These are phyloP conservation scores for Heterobasidion annosum DNA, from an alignment of 1,284 basidiomycete genomes.

Conservation along the genomic window DNA sequence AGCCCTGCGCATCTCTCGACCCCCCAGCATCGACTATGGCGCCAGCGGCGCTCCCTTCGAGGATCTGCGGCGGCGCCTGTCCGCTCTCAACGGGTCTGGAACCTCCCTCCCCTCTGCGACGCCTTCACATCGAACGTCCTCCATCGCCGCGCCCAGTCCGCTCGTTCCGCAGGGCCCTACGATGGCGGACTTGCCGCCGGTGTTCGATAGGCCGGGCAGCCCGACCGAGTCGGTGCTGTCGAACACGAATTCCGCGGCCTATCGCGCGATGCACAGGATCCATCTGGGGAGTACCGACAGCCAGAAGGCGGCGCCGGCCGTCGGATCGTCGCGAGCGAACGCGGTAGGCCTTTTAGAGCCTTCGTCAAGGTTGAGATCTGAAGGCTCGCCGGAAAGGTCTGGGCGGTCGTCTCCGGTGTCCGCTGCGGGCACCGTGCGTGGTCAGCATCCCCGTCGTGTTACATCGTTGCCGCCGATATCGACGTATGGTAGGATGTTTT, in stretches of 20 bases:
- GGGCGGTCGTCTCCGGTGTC: constrained; percentile 65
- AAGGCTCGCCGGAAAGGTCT: constrained; percentile 57
- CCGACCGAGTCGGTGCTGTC: constrained; percentile 70
- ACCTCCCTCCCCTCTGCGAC: constrained; percentile 44
- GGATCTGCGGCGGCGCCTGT: constrained; percentile 63
- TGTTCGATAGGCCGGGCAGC: constrained; percentile 51
- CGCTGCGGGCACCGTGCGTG: constrained; percentile 41
- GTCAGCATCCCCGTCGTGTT: constrained; percentile 32
- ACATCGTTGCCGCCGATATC: constrained; percentile 51
- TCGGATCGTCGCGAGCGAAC: constrained; percentile 73
- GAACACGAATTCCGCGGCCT: constrained; percentile 51
- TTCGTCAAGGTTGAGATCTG: constrained; percentile 50
- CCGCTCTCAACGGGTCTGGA: constrained; percentile 59
- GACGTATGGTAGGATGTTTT: constrained; percentile 51
- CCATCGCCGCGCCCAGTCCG: constrained; percentile 15
- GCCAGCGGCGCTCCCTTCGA: constrained; percentile 50
- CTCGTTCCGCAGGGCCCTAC: constrained; percentile 22
- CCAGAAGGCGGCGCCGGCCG: constrained; percentile 76
- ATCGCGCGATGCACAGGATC: constrained; percentile 50
- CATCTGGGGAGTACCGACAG: constrained; percentile 61
- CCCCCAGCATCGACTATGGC: constrained; percentile 35
- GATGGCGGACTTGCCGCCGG: constrained; percentile 24
- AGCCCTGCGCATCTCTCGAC: constrained; percentile 35
- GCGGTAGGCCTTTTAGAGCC: constrained; percentile 71
- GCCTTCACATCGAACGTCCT: constrained; percentile 35